These are phyloP conservation scores for Suhomyces tanzawaensis DNA, from an alignment of 805 yeast genomes.

Conservation along the genomic window DNA sequence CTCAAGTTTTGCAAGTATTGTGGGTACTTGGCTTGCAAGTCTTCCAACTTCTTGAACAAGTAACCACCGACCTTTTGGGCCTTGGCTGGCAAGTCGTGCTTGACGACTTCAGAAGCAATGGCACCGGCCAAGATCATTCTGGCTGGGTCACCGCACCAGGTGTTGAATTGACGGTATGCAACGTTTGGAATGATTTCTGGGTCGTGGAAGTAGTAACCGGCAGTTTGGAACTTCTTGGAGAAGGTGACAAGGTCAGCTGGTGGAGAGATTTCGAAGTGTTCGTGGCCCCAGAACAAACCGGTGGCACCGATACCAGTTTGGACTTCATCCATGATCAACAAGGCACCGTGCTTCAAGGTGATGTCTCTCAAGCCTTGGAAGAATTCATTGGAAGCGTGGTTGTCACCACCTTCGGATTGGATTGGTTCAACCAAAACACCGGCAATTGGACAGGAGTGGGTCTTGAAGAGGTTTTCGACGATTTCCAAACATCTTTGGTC, in stretches of 20 bases:
- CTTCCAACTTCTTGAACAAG: conserved; percentile 55
- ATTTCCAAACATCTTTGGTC: conserved; percentile 77
- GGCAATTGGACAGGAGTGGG: conserved; percentile 78
- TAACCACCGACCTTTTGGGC: conserved; percentile 65
- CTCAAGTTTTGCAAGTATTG: conserved; percentile 53
- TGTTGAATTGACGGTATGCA: conserved; percentile 89
- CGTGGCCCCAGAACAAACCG: conserved; percentile 85
- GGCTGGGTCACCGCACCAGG: conserved; percentile 93
- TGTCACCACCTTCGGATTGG: conserved; percentile 91
- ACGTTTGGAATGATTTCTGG: conserved; percentile 68
- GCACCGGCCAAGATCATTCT: conserved; percentile 73
- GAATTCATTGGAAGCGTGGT: conserved; percentile 73
- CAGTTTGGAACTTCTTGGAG: conserved; percentile 86
- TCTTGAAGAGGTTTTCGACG: conserved; percentile 67
- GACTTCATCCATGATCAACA: conserved; percentile 80
- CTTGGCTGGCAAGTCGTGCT: conserved; percentile 55
- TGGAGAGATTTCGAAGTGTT: conserved; percentile 71
- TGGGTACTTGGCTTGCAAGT: conserved; percentile 56
- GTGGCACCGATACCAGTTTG: conserved; percentile 91
- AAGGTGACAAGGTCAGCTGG: conserved; percentile 84
- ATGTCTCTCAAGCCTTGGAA: conserved; percentile 82
- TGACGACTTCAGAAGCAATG: conserved; percentile 62
- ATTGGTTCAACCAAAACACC: conserved; percentile 89
- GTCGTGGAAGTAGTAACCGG: conserved; percentile 80
- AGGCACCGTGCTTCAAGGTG: conserved; percentile 66